Conservation (phyloP, 192 early-diverging fungal species). For the Borealophlyctis nickersoniae region DNA sequence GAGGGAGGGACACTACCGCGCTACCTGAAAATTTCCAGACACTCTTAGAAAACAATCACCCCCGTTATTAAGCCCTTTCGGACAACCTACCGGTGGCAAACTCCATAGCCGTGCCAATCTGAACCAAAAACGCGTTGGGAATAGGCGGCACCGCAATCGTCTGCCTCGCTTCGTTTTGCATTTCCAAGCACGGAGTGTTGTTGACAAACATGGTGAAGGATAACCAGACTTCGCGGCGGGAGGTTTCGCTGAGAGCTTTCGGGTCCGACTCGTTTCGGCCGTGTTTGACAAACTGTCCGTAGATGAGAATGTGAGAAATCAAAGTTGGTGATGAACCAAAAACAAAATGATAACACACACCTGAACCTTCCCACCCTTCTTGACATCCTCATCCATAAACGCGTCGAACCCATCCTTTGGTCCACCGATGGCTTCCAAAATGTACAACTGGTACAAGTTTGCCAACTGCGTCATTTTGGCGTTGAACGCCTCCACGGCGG, state of each 20-base stretch:
- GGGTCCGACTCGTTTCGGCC: not conserved
- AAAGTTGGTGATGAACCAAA: no score
- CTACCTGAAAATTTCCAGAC: no score
- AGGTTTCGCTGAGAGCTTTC: constrained; percentile 1
- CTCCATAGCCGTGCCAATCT: constrained; percentile 7
- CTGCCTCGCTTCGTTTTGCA: constrained; percentile 5
- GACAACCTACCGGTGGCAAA: constrained; percentile 23
- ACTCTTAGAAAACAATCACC: no score
- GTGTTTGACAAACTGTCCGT: constrained; percentile 12
- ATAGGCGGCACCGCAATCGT: constrained; percentile 6
- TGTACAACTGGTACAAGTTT: not conserved
- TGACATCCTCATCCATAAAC: not conserved
- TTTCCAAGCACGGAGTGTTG: constrained; percentile 8
- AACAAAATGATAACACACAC: constrained; percentile 1
- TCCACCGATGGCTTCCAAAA: constrained; percentile 6
- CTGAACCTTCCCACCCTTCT: not conserved
- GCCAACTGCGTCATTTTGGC: constrained; percentile 6
- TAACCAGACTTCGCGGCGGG: constrained; percentile 8
- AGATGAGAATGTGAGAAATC: not conserved
- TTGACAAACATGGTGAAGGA: constrained; percentile 14
- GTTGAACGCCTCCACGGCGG: constrained; percentile 3
- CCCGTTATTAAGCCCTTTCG: no score
- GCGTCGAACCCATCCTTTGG: constrained; percentile 5
- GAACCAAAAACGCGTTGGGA: constrained; percentile 10
- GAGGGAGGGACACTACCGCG: constrained; percentile 9